Percentiles rank a stretch among this genome's conserved stretches.
These are phyloP conservation scores for Cytospora leucostoma DNA, from an alignment of 2,329 filamentous ascomycete species.

Conservation along the genomic window DNA sequence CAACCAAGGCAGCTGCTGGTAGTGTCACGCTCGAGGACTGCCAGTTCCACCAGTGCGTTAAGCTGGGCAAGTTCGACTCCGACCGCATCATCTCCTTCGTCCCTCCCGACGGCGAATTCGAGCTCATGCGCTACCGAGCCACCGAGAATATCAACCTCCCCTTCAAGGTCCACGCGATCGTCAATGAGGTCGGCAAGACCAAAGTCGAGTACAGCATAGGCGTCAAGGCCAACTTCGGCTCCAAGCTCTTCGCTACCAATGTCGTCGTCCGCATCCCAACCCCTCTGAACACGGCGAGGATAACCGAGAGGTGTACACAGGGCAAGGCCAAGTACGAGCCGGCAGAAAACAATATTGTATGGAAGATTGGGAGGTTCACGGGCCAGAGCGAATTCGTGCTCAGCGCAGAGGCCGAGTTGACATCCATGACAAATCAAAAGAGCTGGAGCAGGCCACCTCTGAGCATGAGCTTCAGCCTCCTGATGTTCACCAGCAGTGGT, in stretches of 20 bases:
- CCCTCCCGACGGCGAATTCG: constrained; percentile 95
- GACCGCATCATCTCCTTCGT: constrained; percentile 97
- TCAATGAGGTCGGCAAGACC: constrained; percentile 94
- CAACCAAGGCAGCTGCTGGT: constrained; percentile 91
- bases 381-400: constrained; percentile 97
- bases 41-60: constrained; percentile 98
- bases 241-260: constrained; percentile 96
- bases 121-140: constrained; percentile 97
- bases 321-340: constrained; percentile 99
- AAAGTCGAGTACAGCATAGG: constrained; percentile 99
- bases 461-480: constrained; percentile 85
- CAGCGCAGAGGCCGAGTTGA: constrained; percentile 88
- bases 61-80: constrained; percentile 93
- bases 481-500: constrained; percentile 98
- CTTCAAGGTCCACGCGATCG: constrained; percentile 98
- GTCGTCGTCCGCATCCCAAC: constrained; percentile 93
- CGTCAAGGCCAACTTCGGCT: constrained; percentile 94
- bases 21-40: constrained; percentile 97
- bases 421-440: constrained; percentile 97
- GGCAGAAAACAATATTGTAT: constrained; percentile 95
- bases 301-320: constrained; percentile 88
- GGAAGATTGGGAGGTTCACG: constrained; percentile 98
- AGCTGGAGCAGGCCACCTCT: constrained; percentile 93
- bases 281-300: constrained; percentile 92
- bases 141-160: constrained; percentile 98